Conservation (phyloP, 352 stramenopile species). For the Phytophthora tentaculata region DNA sequence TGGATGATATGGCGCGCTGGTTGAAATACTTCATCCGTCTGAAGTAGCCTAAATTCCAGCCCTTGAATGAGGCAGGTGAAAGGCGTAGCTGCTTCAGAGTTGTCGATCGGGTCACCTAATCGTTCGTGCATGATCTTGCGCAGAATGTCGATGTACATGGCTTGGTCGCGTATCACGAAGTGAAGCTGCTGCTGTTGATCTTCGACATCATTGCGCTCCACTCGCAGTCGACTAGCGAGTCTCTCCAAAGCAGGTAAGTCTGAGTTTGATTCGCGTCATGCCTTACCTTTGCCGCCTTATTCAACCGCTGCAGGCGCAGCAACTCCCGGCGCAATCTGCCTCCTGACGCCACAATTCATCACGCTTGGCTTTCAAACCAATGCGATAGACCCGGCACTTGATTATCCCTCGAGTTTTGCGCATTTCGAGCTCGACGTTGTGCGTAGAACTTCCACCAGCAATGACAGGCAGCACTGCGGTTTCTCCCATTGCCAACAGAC, state of each 20-base stretch:
- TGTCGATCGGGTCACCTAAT: neutral
- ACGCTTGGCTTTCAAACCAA: neutral
- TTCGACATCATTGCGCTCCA: neutral
- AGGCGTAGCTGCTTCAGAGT: neutral
- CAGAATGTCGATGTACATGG: neutral
- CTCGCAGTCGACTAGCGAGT: neutral
- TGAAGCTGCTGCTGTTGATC: neutral
- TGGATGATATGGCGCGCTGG: neutral
- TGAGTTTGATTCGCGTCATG: neutral
- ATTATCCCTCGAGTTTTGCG: neutral
- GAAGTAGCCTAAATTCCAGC: conserved; percentile 4
- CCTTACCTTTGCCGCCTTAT: neutral
- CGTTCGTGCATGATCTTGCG: neutral
- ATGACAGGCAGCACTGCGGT: no score
- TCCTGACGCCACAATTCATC: neutral
- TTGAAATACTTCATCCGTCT: conserved; percentile 8
- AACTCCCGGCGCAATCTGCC: neutral
- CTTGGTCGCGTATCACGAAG: neutral
- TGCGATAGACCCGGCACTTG: neutral
- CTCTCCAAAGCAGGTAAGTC: neutral
- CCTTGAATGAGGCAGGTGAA: conserved; percentile 13
- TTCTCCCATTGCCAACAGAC: no score
- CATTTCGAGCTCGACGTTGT: neutral
- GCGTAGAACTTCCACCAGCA: no score
- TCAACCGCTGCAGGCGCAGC: neutral